These are phyloP conservation scores for Fusarium virguliforme DNA, from an alignment of 2,329 filamentous ascomycete species.

Conservation along the genomic window DNA sequence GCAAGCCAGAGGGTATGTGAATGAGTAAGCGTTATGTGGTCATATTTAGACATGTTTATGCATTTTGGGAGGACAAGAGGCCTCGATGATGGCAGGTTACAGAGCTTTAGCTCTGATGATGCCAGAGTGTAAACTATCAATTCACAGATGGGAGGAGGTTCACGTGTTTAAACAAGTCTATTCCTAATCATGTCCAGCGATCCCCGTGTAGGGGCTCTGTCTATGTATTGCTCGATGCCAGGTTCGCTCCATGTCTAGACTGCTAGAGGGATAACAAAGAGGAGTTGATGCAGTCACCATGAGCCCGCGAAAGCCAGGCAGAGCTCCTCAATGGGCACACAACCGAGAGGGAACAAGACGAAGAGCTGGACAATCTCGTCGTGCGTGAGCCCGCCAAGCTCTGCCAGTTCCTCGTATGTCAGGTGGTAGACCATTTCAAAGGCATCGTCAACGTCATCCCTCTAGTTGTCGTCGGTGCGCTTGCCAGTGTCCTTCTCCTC, in stretches of 20 bases:
- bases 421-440: neutral
- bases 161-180: neutral
- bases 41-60: conserved; percentile 38
- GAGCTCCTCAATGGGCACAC: neutral
- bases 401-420: neutral
- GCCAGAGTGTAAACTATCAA: conserved; percentile 33
- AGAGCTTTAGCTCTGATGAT: conserved; percentile 35
- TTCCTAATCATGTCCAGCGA: conserved; percentile 2
- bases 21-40: conserved; percentile 10
- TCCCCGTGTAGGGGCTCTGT: neutral
- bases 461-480: too few relatives aligned
- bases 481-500: neutral
- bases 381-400: neutral
- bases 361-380: neutral
- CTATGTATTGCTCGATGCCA: neutral
- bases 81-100: conserved; percentile 28
- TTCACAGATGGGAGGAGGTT: conserved; percentile 4
- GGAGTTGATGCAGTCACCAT: neutral
- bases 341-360: neutral
- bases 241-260: neutral
- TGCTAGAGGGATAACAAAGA: too few relatives aligned
- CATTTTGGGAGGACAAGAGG: conserved; percentile 31
- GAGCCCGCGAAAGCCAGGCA: neutral
- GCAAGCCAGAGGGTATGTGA: neutral
- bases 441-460: neutral